Conservation (phyloP, 371 early-diverging fungal genomes). For the Dipsacomyces acuminosporus region DNA sequence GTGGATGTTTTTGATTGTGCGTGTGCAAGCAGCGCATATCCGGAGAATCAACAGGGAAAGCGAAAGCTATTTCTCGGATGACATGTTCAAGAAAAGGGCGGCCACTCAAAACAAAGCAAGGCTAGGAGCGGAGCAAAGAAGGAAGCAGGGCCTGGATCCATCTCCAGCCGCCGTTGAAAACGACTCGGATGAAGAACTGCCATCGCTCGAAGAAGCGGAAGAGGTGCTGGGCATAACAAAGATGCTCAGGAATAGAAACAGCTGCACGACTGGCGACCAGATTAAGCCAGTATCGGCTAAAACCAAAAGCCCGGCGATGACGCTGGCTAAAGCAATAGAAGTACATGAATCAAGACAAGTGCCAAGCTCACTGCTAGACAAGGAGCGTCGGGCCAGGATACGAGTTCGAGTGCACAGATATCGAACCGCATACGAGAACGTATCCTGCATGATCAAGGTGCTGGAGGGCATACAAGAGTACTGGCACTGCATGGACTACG, state of each 20-base stretch:
- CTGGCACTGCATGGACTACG: constrained; percentile 47
- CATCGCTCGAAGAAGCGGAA: constrained; percentile 2
- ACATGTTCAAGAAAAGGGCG: too few species aligned
- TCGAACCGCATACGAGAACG: constrained; percentile 40
- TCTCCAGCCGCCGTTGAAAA: too few species aligned
- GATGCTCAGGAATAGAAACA: too few species aligned
- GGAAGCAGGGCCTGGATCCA: too few species aligned
- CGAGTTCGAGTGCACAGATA: too few species aligned
- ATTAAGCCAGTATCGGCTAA: constrained; percentile 37
- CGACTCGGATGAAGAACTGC: too few species aligned
- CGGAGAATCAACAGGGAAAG: constrained; percentile 40
- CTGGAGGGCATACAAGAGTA: constrained; percentile 48
- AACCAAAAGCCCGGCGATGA: constrained; percentile 33
- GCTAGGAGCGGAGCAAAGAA: too few species aligned
- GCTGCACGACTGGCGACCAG: constrained; percentile 15
- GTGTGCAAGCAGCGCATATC: constrained; percentile 47
- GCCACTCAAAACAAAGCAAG: too few species aligned
- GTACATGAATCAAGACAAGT: constrained; percentile 14
- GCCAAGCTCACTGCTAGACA: too few species aligned
- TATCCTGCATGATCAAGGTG: constrained; percentile 46
- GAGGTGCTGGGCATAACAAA: constrained; percentile 10
- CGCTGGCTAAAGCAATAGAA: constrained; percentile 34
- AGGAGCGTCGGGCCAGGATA: too few species aligned
- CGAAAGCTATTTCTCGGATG: constrained; percentile 40
- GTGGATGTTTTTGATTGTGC: constrained; percentile 46